These are phyloP conservation scores for Ophiostoma tasmaniense DNA, from an alignment of 2,329 filamentous ascomycete genomes.

Conservation along the genomic window DNA sequence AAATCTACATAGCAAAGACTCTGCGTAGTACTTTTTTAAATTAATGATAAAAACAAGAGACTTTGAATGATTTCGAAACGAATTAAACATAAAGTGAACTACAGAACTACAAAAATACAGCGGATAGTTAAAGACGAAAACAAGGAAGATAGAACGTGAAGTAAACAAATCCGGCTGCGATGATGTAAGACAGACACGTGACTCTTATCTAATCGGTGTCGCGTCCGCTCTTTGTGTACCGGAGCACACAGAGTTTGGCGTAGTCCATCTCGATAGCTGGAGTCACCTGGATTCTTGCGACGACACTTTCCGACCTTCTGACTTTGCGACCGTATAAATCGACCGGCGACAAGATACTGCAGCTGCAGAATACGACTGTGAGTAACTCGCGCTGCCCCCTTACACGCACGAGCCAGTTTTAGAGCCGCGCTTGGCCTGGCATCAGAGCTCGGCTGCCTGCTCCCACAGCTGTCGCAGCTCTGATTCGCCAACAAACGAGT, in stretches of 20 bases:
- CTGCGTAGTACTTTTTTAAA: too few relatives aligned
- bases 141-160: not conserved
- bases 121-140: not conserved
- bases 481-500: not conserved
- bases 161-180: too few relatives aligned
- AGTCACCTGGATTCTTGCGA: constrained; percentile 2
- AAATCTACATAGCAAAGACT: too few relatives aligned
- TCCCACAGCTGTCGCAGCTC: not conserved
- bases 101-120: not conserved
- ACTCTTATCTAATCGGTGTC: constrained; percentile 16
- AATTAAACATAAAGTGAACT: too few relatives aligned
- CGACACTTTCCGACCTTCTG: not conserved
- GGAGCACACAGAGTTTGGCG: constrained; percentile 16
- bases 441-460: not conserved
- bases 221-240: constrained; percentile 9
- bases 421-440: not conserved
- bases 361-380: not conserved
- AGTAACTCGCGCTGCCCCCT: not conserved
- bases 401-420: not conserved
- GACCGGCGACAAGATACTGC: not conserved
- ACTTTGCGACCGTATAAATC: too few relatives aligned
- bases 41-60: too few relatives aligned
- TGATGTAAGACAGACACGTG: constrained; percentile 11
- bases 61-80: too few relatives aligned
- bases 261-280: constrained; percentile 12